phyloP scores from a whole-genome alignment of 2,329 filamentous ascomycete species.

The Epichloe hybrida region DNA sequence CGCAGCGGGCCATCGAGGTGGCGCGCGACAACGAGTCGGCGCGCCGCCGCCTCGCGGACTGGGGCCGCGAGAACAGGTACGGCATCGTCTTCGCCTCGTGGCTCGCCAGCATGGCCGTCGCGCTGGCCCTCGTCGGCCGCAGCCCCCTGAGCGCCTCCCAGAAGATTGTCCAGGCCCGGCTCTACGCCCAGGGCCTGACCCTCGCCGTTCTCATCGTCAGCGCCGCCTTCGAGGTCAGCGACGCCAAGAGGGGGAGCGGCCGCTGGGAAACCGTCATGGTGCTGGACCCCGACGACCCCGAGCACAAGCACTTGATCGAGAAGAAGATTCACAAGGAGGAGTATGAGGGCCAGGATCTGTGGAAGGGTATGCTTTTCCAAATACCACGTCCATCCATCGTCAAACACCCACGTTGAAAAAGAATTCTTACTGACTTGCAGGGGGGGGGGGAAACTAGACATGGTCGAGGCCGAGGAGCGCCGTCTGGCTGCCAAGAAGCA shows the following conservation, averaged over 20 bases:
- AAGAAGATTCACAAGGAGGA: constrained; percentile 79
- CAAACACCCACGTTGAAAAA: no score
- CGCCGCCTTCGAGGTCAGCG: constrained; percentile 66
- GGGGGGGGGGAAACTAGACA: no score
- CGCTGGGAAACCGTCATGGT: constrained; percentile 78
- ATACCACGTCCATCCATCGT: no score
- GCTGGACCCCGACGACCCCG: constrained; percentile 66
- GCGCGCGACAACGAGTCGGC: constrained; percentile 41
- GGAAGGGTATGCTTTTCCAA: constrained; percentile 49
- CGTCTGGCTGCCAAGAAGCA: constrained; percentile 31
- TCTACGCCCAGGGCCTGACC: constrained; percentile 85
- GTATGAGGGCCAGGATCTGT: constrained; percentile 81
- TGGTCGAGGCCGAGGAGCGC: constrained; percentile 69
- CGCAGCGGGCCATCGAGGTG: constrained; percentile 41
- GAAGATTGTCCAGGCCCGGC: constrained; percentile 87
- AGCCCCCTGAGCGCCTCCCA: constrained; percentile 62
- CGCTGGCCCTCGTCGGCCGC: constrained; percentile 62
- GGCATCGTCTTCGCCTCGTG: constrained; percentile 71
- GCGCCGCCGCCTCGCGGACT: constrained; percentile 51
- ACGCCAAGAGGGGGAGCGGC: constrained; percentile 60
- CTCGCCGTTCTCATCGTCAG: constrained; percentile 71
- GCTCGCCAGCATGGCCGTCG: constrained; percentile 65
- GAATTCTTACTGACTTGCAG: no score
- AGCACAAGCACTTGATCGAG: constrained; percentile 72
- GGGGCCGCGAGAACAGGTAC: constrained; percentile 72